These are phyloP conservation scores for Populus alba DNA, from an alignment of 345 rosid genomes.

Conservation along the genomic window DNA sequence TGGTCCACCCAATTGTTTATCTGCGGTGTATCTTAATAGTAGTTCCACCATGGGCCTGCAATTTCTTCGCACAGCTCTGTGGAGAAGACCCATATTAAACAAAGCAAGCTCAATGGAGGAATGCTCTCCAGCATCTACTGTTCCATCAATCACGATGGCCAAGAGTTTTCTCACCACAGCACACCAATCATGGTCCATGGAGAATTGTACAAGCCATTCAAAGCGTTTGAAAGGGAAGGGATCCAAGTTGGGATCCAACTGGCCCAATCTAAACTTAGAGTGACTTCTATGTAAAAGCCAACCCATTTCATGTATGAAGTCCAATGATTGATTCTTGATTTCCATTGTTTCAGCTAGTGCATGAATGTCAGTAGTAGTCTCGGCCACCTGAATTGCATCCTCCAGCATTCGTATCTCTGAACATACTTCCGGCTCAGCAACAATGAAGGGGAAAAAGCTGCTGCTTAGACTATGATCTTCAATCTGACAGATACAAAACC, in stretches of 20 bases:
- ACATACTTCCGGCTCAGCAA: conserved; percentile 79
- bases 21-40: conserved; percentile 65
- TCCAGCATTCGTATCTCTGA: conserved; percentile 80
- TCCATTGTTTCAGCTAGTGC: conserved; percentile 28
- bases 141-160: conserved; percentile 64
- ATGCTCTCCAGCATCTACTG: conserved; percentile 55
- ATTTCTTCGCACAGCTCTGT: conserved; percentile 90
- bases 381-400: conserved; percentile 51
- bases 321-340: conserved; percentile 64
- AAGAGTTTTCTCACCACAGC: conserved; percentile 84
- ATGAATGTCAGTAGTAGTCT: conserved; percentile 30
- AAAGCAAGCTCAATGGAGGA: conserved; percentile 49
- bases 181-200: conserved; percentile 93
- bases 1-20: conserved; percentile 4
- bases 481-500: conserved; percentile 45
- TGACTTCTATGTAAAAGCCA: conserved; percentile 92
- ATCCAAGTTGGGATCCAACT: conserved; percentile 57
- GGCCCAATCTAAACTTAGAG: conserved; percentile 48
- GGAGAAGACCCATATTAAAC: conserved; percentile 76
- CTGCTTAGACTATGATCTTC: conserved; percentile 81
- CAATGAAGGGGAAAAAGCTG: conserved; percentile 92
- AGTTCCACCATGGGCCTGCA: conserved; percentile 69
- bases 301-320: conserved; percentile 91
- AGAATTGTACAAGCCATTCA: conserved; percentile 87
- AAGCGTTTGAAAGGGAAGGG: conserved; percentile 65